Evolutionary conservation across 495 filamentous ascomycete genomes (phyloP).

Genomic region (Rhypophila decipiens): DNA sequence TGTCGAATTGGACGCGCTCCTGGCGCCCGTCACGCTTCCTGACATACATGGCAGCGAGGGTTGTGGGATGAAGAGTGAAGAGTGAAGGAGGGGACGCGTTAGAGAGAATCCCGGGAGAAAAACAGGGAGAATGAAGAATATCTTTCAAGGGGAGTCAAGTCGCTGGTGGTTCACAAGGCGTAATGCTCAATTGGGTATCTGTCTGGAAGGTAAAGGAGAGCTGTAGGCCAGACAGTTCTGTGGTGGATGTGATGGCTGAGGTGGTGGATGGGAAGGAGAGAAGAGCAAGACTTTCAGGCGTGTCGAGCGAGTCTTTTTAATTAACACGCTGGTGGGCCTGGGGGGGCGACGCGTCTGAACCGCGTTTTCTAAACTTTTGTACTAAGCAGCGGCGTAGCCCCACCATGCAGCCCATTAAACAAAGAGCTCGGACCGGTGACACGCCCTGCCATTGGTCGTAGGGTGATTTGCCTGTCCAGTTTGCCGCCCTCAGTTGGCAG

Average conservation of each 20-base stretch:
- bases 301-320: constrained; percentile 12
- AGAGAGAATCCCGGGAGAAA: too few relatives aligned
- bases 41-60: constrained; percentile 46
- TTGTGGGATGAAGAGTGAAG: too few relatives aligned
- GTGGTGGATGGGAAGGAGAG: constrained; percentile 6
- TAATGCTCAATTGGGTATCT: constrained; percentile 4
- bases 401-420: constrained; percentile 9
- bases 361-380: constrained; percentile 10
- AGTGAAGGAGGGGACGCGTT: too few relatives aligned
- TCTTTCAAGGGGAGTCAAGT: too few relatives aligned
- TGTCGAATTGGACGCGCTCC: constrained; percentile 99
- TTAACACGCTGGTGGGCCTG: too few relatives aligned
- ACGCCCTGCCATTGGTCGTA: too few relatives aligned
- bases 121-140: constrained; percentile 7
- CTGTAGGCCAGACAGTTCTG: constrained; percentile 4
- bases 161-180: too few relatives aligned
- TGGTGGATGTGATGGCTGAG: constrained; percentile 2
- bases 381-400: constrained; percentile 8
- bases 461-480: too few relatives aligned
- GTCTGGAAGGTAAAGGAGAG: neutral
- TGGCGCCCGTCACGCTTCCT: constrained; percentile 85
- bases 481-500: too few relatives aligned
- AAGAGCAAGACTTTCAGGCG: constrained; percentile 1
- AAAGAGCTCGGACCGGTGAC: constrained; percentile 7
- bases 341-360: neutral